Base-by-base conservation (phyloP, 2,329 filamentous ascomycete genomes). In the Rasamsonia emersonii region DNA sequence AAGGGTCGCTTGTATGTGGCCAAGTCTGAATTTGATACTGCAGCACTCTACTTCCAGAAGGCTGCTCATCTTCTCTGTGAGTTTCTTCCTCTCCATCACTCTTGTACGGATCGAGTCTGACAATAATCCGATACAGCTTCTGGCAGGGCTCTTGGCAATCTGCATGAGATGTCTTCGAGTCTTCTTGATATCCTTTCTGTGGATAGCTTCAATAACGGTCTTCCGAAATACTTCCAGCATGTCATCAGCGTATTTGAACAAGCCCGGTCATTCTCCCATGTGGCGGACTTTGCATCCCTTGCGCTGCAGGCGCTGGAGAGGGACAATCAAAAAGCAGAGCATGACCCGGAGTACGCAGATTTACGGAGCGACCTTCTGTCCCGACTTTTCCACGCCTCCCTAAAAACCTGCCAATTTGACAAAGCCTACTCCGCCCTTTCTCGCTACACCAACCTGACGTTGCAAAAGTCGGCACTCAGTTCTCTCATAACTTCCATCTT, bases 221-320 rank as follows among this genome's bases (percentile, higher is more conserved):
- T 88, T 24, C 73, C 85, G 4, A 78, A 75, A 41, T 98, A 95
- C 61, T 93, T 93, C 56, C 77, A 80, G 24, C 91, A 98, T 54
- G 74, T 96, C 30, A 73, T 88, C 9, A 71, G 76, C 13, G 69
- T 98, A 1, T 96, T 83, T 50, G 88, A 95, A 53, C 75, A 74
- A 45, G 73, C 76, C 25, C 82, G 79, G 44, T 77, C 80, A 1
- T 84, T 83, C 55, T 82, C 83, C 2, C 83, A 82, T 48, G 84
- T 93, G 24, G 74, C 86, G 4, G 84, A 93, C 43, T 95, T 94
- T 64, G 79, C 84, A 23, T 73, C 77, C 23, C 65, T 88, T 15
- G 79, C 83, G 4, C 65, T 93, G 24, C 78, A 85, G 47, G 81
- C 83, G 18, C 43, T 63, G 20, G 49, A 54, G 18, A 49, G 54